Base-by-base conservation (phyloP, 768 basidiomycete species). In the Obba rivulosa region DNA sequence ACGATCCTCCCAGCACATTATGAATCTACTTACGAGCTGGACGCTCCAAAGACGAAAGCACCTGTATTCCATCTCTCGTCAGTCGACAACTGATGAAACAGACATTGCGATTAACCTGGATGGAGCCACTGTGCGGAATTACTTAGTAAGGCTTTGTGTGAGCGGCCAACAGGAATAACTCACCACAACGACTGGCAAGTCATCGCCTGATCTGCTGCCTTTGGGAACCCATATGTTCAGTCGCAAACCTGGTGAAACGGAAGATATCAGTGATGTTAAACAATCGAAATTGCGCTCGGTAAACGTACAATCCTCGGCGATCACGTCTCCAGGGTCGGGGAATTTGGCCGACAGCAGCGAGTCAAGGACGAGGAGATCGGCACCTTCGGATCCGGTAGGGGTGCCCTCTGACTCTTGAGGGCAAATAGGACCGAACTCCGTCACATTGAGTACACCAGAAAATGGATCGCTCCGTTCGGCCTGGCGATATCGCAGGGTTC, bases 381-480 rank as follows among this genome's bases (percentile, higher is more conserved):
- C 28, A 31, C 28, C 28, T 31, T 13, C 28, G 28, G 28, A 7
- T 31, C 28, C 28, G 28, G 28, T 31, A 31, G 28, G 28, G 5
- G 13, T 13, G 13, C 7, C 28, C 28, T 31, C 28, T 13, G 28
- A 7, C 42, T 62, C 57, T 25, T 64, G 63, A 10, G 61, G 60
- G 31, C 63, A 64, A 8, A 61, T 53, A 2, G 46, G 28, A 22
- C 62, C 62, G 38, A 57, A 62, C 3, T 23, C 28, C 31, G 41
- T 46, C 13, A 49, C 59, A 2, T 61, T 51, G 9, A 51, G 43
- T 9, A 14, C 20, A 11, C 61, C 63, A 13, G 36, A 37, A 43
- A 61, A 58, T 5, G 57, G 39, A 5, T 50, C 50, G 8, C 62
- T 64, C 4, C 49, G 34, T 4, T 44, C 49, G n/a, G 52, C 52